Conservation (phyloP, 257 asterid species). For the Penstemon barbatus region DNA sequence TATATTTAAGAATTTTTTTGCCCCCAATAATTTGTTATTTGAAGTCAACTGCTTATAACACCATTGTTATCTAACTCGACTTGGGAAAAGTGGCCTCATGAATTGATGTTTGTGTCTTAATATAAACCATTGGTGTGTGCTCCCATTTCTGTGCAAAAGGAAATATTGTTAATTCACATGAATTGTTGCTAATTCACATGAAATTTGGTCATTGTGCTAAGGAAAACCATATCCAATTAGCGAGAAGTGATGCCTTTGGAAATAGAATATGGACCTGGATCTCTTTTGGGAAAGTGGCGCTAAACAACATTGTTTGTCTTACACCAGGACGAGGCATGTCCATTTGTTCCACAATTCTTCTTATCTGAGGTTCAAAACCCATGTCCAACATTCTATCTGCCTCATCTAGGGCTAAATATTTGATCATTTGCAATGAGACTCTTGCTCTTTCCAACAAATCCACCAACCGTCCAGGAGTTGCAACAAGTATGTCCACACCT, state of each 20-base stretch:
- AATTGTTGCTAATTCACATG: neutral
- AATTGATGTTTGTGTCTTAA: constrained; percentile 4
- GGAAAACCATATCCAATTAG: neutral
- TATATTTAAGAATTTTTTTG: neutral
- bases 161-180: neutral
- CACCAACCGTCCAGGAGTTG: constrained; percentile 93
- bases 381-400: constrained; percentile 98
- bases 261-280: constrained; percentile 69
- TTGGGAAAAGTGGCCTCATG: neutral
- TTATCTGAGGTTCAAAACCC: constrained; percentile 99
- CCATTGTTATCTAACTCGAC: neutral
- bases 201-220: neutral
- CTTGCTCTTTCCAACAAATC: constrained; percentile 96
- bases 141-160: constrained; percentile 7
- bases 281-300: constrained; percentile 97
- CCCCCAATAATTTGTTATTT: neutral
- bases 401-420: constrained; percentile 88
- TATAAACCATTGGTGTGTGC: neutral
- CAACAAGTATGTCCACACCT: constrained; percentile 94
- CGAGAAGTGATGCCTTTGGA: constrained; percentile 13
- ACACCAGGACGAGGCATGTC: constrained; percentile 96
- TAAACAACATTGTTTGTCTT: constrained; percentile 91
- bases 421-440: constrained; percentile 80
- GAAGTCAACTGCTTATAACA: constrained; percentile 16
- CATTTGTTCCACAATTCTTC: constrained; percentile 95